Base-by-base conservation (phyloP, 768 basidiomycete genomes). In the Goffeauzyma gilvescens region DNA sequence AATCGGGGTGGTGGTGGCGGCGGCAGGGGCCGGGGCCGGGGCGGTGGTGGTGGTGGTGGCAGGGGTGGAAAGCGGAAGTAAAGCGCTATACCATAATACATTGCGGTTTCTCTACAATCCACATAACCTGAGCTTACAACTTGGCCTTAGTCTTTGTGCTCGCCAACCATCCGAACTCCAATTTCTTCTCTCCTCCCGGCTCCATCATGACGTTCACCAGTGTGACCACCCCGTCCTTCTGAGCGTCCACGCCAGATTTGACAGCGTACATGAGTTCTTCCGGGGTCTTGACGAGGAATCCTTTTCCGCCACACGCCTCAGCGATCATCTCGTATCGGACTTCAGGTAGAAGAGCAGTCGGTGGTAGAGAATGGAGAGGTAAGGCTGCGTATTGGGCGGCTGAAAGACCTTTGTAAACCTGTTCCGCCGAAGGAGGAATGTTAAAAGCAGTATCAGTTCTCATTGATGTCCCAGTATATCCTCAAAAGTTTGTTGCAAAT, bases 351-450 rank as follows among this genome's bases (percentile, higher is more conserved):
- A 53, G 39, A 18, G 51, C 51, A 0, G 51, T 53, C 4, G 51
- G 51, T 8, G 51, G 51, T 13, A 53, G 43, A 3, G 45, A 44
- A 4, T 35, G 35, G 15, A 53, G 42, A 9, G 44, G 42, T 8
- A 41, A 34, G 9, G 39, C 21, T 2, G 40, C 20, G 33, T 53
- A 53, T 21, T 34, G 25, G 5, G 31, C 4, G 1, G 40, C 15
- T 9, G 45, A 41, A 28, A 53, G 48, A 1, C 51, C 51, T 23
- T 53, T 49, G 40, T 53, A 53, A n/a, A 53, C 48, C 51, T 53
- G 41, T 24, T n/a, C n/a, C n/a, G n/a, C n/a, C n/a, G n/a, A n/a
- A 22, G 2, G 24, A 26, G 21, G 37, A 12, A 25, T 4, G 15
- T 21, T n/a, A 2, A 22, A 23, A 31, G 13, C 7, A 6, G 25